These are phyloP conservation scores for Cupressus sempervirens DNA, from an alignment of 75 land plant species.

Conservation along the genomic window DNA sequence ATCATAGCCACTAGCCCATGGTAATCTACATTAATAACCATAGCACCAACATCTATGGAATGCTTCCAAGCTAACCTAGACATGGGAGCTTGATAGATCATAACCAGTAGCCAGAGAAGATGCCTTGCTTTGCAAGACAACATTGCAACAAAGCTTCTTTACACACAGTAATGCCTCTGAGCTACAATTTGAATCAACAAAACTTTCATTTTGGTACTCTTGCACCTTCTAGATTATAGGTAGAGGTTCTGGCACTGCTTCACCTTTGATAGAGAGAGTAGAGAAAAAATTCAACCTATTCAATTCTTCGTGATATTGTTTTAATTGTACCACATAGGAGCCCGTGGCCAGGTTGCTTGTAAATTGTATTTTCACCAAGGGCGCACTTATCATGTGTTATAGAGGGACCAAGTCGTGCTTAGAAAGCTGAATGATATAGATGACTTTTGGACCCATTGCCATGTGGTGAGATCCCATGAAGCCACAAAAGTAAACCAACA, in stretches of 20 bases:
- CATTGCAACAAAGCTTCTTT: constrained; percentile 77
- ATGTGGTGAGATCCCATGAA: no score
- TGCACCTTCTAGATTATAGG: constrained; percentile 34
- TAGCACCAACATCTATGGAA: constrained; percentile 90
- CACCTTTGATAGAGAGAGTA: no score
- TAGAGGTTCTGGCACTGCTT: constrained; percentile 18
- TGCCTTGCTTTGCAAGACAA: constrained; percentile 63
- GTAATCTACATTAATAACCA: constrained; percentile 93
- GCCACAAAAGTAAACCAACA: no score
- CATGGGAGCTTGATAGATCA: constrained; percentile 89
- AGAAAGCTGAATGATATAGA: no score
- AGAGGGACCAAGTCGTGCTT: no score
- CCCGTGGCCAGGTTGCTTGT: no score
- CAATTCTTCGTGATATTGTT: no score
- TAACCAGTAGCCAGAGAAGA: constrained; percentile 89
- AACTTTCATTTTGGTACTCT: constrained; percentile 8
- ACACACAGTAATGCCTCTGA: constrained; percentile 34
- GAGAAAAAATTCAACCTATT: no score
- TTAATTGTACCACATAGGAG: no score
- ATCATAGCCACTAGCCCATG: constrained; percentile 85
- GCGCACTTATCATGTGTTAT: no score
- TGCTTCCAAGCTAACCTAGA: constrained; percentile 94
- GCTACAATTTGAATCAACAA: not conserved
- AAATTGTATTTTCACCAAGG: no score
- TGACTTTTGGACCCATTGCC: no score